Evolutionary conservation across 352 stramenopile genomes (phyloP).

Genomic region (Peronospora tabacina): DNA sequence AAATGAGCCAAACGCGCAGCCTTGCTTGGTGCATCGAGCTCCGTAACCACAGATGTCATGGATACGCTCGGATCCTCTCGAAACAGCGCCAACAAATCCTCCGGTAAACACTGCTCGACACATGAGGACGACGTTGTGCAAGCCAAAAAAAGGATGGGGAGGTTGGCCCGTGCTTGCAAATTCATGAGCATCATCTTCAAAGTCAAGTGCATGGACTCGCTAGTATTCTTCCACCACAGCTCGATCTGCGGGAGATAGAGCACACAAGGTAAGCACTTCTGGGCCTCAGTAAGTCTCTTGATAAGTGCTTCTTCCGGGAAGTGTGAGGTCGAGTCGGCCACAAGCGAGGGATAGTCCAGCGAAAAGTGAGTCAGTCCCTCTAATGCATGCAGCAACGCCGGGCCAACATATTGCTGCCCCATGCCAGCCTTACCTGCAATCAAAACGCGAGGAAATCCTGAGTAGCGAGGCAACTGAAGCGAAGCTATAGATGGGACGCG

Average conservation of each 20-base stretch:
- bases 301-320: slow-evolving; percentile 74
- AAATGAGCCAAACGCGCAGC: slow-evolving; percentile 44
- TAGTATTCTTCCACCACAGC: slow-evolving; percentile 68
- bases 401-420: slow-evolving; percentile 65
- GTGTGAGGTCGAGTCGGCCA: slow-evolving; percentile 61
- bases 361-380: slow-evolving; percentile 75
- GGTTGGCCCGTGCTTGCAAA: slow-evolving; percentile 55
- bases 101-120: slow-evolving; percentile 29
- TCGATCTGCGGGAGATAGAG: slow-evolving; percentile 73
- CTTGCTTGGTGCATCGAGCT: slow-evolving; percentile 30
- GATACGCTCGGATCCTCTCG: slow-evolving; percentile 33
- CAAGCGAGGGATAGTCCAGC: slow-evolving; percentile 68
- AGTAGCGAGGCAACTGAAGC: slow-evolving; percentile 41
- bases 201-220: slow-evolving; percentile 58
- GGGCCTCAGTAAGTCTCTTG: slow-evolving; percentile 54
- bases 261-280: slow-evolving; percentile 71
- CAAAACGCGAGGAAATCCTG: slow-evolving; percentile 63
- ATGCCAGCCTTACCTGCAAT: slow-evolving; percentile 52
- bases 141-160: slow-evolving; percentile 75
- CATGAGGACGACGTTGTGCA: slow-evolving; percentile 40
- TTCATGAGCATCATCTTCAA: slow-evolving; percentile 80
- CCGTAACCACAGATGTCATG: slow-evolving; percentile 38
- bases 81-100: slow-evolving; percentile 55
- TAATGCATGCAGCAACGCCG: slow-evolving; percentile 57
- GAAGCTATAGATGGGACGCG: slow-evolving; percentile 20